phyloP scores from a whole-genome alignment of 768 basidiomycete genomes.

The Termitomyces sp. region DNA sequence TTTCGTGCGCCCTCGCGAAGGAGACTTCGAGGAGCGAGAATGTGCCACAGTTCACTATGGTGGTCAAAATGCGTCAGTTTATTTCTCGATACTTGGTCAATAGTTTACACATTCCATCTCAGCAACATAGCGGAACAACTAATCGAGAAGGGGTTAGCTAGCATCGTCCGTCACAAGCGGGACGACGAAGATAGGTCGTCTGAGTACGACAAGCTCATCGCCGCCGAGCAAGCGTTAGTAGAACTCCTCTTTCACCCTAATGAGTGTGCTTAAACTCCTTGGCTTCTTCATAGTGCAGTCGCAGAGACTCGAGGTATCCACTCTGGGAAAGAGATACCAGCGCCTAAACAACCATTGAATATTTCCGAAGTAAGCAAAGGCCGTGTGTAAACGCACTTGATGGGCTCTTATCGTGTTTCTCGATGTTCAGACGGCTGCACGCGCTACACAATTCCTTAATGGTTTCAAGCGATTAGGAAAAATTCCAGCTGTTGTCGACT shows the following conservation, averaged over 20 bases:
- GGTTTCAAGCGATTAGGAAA: constrained; percentile 88
- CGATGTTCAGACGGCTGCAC: constrained; percentile 50
- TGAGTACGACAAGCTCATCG: constrained; percentile 94
- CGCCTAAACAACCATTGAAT: constrained; percentile 82
- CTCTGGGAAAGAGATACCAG: constrained; percentile 83
- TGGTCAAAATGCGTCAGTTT: constrained; percentile 70
- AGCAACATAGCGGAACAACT: constrained; percentile 93
- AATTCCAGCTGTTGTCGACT: constrained; percentile 86
- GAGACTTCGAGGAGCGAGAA: constrained; percentile 92
- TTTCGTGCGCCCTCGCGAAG: constrained; percentile 88
- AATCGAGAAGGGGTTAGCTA: constrained; percentile 90
- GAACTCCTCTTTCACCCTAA: not conserved
- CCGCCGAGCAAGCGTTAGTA: constrained; percentile 86
- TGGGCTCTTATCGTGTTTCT: not conserved
- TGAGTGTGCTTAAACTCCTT: not conserved
- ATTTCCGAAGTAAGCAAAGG: constrained; percentile 72
- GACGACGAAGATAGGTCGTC: constrained; percentile 96
- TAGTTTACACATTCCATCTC: constrained; percentile 9
- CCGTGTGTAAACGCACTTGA: not conserved
- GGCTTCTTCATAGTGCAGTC: constrained; percentile 55
- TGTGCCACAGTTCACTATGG: constrained; percentile 89
- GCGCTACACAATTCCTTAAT: constrained; percentile 86
- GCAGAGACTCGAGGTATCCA: constrained; percentile 83
- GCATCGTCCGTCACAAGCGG: constrained; percentile 86
- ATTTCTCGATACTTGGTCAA: not conserved